Evolutionary conservation across 192 early-diverging fungal species (phyloP), one percentile per base, ranked within the genome.

Genomic region (Umbelopsis ramanniana): DNA sequence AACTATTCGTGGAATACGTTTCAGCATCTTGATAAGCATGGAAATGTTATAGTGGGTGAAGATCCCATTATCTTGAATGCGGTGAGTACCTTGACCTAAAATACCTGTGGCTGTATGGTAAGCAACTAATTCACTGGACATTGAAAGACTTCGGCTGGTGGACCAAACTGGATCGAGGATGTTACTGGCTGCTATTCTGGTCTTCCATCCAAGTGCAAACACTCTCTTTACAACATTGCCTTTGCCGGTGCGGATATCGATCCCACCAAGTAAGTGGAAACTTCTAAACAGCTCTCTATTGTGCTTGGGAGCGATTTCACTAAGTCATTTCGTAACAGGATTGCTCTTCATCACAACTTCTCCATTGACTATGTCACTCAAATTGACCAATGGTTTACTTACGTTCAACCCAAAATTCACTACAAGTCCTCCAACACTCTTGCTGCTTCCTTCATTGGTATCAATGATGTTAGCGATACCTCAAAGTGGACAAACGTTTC

Each of bases 141-240:
- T 50, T 19, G 17, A 50, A 63, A 63, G 57, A 63, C 57, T 37
- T 63, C 57, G 33, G 57, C 57, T 29, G 57, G 57, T 37, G 57
- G 57, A 35, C 57, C 57, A 35, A 63, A 63, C 17, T 63, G 57
- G 57, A 63, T 63, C 6, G 57, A 63, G 15, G 14, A 63, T 63
- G 33, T 63, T 15, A 63, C 57, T 17, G 57, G 17, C 17, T 63
- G 57, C 14, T 63, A 63, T n/a, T 63, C 33, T 0, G 57, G 57
- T 17, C 33, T 63, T 9, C 57, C 57, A 6, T 63, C 57, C 11
- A 63, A 63, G 19, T 63, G 57, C 19, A 63, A 63, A 14, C 57
- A 63, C 26, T 63, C 57, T 14, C 57, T 63, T 63, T 63, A 63
- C 33, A 63, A 63, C 33, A 63, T 63, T 38, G 57, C 57, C 14